Conservation (phyloP, 805 yeast genomes). For the Kodamaea kaohsiungensis region DNA sequence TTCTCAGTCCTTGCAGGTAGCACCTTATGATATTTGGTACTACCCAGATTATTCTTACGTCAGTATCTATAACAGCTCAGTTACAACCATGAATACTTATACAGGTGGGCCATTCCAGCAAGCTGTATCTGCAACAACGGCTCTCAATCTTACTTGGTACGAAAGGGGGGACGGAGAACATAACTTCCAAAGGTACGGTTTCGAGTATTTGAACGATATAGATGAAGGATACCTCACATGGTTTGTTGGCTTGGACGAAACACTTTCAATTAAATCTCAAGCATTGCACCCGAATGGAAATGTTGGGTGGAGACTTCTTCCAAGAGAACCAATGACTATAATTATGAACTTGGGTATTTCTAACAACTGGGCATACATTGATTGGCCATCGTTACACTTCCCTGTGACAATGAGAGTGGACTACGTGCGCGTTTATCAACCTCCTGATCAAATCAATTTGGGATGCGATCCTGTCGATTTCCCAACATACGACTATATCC, state of each 20-base stretch:
- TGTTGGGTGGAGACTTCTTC: conserved; percentile 36
- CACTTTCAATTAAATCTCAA: conserved; percentile 30
- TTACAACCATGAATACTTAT: conserved; percentile 38
- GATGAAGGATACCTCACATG: conserved; percentile 35
- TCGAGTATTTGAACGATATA: conserved; percentile 33
- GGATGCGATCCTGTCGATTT: conserved; percentile 40
- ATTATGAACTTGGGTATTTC: conserved; percentile 43
- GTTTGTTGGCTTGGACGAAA: conserved; percentile 29
- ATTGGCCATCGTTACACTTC: conserved; percentile 34
- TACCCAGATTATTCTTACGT: conserved; percentile 40
- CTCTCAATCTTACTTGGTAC: conserved; percentile 39
- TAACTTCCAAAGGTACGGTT: conserved; percentile 35
- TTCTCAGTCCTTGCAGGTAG: conserved; percentile 44
- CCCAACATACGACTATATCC: conserved; percentile 40
- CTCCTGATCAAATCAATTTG: conserved; percentile 24
- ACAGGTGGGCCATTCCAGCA: conserved; percentile 42
- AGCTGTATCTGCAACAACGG: conserved; percentile 39
- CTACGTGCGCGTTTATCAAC: conserved; percentile 44
- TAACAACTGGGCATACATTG: conserved; percentile 41
- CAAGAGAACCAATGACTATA: conserved; percentile 41
- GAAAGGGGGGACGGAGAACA: conserved; percentile 19
- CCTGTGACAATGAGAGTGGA: conserved; percentile 41
- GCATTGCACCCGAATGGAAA: conserved; percentile 42
- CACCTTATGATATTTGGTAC: conserved; percentile 47
- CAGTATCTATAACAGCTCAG: conserved; percentile 24